Conservation (phyloP, 352 stramenopile species). For the Globisporangium paroecandrum region DNA sequence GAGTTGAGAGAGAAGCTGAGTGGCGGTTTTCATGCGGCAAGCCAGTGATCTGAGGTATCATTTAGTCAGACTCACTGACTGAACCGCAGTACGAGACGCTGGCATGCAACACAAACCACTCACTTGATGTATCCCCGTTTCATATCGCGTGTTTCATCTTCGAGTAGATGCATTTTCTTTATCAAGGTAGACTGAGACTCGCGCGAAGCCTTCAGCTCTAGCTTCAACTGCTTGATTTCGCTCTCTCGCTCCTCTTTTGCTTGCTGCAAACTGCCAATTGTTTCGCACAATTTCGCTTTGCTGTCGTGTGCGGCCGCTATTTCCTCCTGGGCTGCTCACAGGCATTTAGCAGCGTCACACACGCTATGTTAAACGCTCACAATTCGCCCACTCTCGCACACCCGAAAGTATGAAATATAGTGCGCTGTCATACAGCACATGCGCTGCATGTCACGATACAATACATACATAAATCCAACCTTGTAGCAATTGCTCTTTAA, state of each 20-base stretch:
- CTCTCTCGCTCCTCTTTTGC: constrained; percentile 37
- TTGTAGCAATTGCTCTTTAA: constrained; percentile 53
- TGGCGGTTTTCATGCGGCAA: constrained; percentile 50
- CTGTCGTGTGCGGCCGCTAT: constrained; percentile 35
- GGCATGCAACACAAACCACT: background rate
- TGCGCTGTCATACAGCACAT: background rate
- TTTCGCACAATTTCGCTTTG: constrained; percentile 52
- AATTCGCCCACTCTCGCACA: background rate
- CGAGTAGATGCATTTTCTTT: constrained; percentile 43
- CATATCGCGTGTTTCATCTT: constrained; percentile 28
- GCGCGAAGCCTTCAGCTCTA: constrained; percentile 39
- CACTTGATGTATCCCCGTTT: constrained; percentile 67
- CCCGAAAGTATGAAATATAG: background rate
- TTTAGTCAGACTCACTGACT: background rate
- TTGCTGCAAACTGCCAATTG: constrained; percentile 56
- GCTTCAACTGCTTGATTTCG: constrained; percentile 40
- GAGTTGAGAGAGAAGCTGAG: constrained; percentile 42
- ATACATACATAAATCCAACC: constrained; percentile 17
- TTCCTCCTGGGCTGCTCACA: constrained; percentile 49
- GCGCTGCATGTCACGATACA: background rate
- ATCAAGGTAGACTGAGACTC: constrained; percentile 43
- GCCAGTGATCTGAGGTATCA: constrained; percentile 40
- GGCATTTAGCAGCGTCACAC: background rate
- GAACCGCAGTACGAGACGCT: background rate
- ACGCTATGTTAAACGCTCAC: background rate